Percentiles rank a stretch among this genome's conserved stretches.
phyloP scores from a whole-genome alignment of 2,329 filamentous ascomycete genomes.

The Colletotrichum destructivum region DNA sequence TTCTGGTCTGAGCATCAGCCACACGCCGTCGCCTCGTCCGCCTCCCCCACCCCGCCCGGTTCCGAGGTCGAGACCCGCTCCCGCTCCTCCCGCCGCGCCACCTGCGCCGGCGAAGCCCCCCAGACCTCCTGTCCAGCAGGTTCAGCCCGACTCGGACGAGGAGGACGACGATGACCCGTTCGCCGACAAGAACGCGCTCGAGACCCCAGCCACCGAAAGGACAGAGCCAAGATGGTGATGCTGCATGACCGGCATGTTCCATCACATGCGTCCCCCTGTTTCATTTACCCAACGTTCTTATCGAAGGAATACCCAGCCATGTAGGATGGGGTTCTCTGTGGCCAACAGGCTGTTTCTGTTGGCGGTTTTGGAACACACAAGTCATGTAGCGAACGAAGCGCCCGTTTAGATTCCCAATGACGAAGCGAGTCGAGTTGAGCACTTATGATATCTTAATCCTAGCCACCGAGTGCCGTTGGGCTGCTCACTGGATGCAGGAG shows the following conservation, averaged over 20 bases:
- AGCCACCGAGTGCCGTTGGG: neutral
- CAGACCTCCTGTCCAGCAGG: conserved; percentile 48
- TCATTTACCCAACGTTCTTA: conserved; percentile 6
- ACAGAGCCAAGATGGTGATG: conserved; percentile 39
- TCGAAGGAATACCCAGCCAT: conserved; percentile 13
- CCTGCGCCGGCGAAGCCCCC: conserved; percentile 57
- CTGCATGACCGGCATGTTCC: conserved; percentile 29
- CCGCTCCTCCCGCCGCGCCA: conserved; percentile 58
- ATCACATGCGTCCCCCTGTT: neutral
- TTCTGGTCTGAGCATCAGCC: conserved; percentile 60
- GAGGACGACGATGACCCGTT: conserved; percentile 86
- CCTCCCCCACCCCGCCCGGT: conserved; percentile 64
- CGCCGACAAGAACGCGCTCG: conserved; percentile 82
- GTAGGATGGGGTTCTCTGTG: conserved; percentile 11
- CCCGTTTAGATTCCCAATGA: conserved; percentile 20
- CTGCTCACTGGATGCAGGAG: neutral
- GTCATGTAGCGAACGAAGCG: conserved; percentile 26
- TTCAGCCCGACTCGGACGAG: conserved; percentile 62
- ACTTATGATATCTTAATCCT: neutral
- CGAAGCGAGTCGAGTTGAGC: conserved; percentile 30
- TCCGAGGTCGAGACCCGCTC: conserved; percentile 63
- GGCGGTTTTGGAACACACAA: neutral
- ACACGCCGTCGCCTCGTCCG: conserved; percentile 56
- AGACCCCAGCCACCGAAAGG: conserved; percentile 40
- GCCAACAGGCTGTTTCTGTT: conserved; percentile 20